Percentiles rank a stretch among this genome's conserved stretches.
Conservation (phyloP, 345 rosid genomes). For the Citrus reticulata region DNA sequence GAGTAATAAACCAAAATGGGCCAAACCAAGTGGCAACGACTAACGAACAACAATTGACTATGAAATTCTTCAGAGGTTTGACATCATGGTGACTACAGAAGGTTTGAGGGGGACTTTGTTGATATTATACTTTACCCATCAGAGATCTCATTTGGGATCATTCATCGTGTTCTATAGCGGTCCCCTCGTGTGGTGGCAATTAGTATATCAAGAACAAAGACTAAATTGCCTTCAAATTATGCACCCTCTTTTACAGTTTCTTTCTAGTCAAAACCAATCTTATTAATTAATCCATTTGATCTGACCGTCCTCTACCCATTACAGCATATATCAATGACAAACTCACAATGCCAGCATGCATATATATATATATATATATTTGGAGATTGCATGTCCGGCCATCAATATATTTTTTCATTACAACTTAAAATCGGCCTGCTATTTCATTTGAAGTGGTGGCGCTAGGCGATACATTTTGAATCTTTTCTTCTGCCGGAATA, state of each 20-base stretch:
- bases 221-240: not conserved
- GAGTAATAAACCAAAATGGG: too few species aligned
- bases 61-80: too few species aligned
- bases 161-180: too few species aligned
- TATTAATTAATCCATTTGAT: not conserved
- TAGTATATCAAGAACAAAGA: not conserved
- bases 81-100: too few species aligned
- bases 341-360: too few species aligned
- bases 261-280: not conserved
- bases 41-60: too few species aligned
- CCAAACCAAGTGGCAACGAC: too few species aligned
- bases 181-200: not conserved
- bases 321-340: not conserved
- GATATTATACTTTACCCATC: too few species aligned
- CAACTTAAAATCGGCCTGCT: not conserved
- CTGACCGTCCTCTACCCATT: constrained; percentile 12
- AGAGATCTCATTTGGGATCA: too few species aligned
- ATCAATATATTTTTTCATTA: not conserved
- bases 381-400: constrained; percentile 16
- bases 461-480: not conserved
- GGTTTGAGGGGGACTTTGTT: too few species aligned
- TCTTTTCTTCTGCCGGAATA: not conserved
- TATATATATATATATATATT: too few species aligned
- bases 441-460: not conserved
- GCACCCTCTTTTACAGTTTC: too few species aligned